Evolutionary conservation across 2,329 filamentous ascomycete species (phyloP).

Genomic region (Fusarium penzigii): DNA sequence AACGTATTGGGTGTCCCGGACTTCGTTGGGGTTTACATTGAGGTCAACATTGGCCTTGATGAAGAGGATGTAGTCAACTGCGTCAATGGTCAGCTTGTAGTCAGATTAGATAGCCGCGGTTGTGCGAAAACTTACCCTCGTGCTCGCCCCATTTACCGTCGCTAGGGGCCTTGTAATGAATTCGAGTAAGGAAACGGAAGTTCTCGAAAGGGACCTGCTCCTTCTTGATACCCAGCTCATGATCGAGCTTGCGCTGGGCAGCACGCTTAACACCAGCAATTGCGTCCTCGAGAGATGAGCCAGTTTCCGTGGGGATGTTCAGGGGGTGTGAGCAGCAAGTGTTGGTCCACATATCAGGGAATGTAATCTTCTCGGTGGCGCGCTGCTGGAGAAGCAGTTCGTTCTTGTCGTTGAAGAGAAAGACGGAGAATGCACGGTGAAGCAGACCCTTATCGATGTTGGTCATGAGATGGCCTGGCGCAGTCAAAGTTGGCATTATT

Average conservation of each 20-base stretch:
- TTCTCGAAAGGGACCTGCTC: constrained; percentile 88
- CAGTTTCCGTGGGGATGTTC: constrained; percentile 88
- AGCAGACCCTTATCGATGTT: constrained; percentile 96
- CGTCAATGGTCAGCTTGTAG: constrained; percentile 14
- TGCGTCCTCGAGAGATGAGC: constrained; percentile 75
- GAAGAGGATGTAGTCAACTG: constrained; percentile 98
- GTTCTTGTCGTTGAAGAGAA: constrained; percentile 94
- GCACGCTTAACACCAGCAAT: constrained; percentile 87
- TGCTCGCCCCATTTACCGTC: constrained; percentile 99
- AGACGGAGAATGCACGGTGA: constrained; percentile 96
- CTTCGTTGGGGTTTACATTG: constrained; percentile 83
- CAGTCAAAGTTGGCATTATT: constrained; percentile 12
- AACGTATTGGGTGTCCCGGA: constrained; percentile 81
- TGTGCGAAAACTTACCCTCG: constrained; percentile 68
- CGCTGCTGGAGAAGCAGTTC: constrained; percentile 93
- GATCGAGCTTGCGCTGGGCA: constrained; percentile 88
- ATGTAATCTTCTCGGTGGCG: constrained; percentile 96
- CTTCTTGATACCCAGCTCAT: constrained; percentile 89
- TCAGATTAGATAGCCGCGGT: too few relatives aligned
- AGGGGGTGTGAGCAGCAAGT: constrained; percentile 98
- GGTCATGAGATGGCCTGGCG: constrained; percentile 90
- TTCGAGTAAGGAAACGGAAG: constrained; percentile 92
- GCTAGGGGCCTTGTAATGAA: constrained; percentile 97
- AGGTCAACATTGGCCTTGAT: constrained; percentile 92
- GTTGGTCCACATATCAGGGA: constrained; percentile 99